A percentile compares a stretch with the other conserved stretches of the same genome.
Evolutionary conservation across 345 rosid genomes (phyloP).

Genomic region (Fremontodendron californicum): DNA sequence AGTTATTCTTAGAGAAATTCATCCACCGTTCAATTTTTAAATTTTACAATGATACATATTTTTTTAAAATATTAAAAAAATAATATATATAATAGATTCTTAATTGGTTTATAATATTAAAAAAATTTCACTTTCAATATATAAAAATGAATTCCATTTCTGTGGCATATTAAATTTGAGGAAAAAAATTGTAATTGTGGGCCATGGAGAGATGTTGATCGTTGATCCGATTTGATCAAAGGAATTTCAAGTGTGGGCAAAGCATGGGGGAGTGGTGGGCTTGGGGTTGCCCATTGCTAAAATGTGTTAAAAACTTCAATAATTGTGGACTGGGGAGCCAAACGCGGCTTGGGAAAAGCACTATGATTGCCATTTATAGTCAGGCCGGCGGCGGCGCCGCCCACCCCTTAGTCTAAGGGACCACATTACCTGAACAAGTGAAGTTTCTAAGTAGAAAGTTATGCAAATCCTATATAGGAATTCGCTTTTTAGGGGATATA

Average conservation of each 20-base stretch:
- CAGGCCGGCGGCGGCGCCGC: neutral
- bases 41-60: too few relatives aligned
- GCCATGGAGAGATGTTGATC: neutral
- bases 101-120: too few relatives aligned
- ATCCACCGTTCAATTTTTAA: too few relatives aligned
- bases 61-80: too few relatives aligned
- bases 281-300: neutral
- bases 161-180: neutral
- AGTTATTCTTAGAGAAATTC: neutral
- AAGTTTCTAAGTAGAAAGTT: too few relatives aligned
- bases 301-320: neutral
- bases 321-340: neutral
- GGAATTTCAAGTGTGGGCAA: neutral
- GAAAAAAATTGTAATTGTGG: neutral
- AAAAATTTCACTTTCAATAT: too few relatives aligned
- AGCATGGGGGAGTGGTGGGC: neutral
- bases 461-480: too few relatives aligned
- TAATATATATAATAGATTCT: too few relatives aligned
- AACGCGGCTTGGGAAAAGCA: neutral
- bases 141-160: too few relatives aligned
- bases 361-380: neutral
- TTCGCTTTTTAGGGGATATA: too few relatives aligned
- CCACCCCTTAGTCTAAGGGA: too few relatives aligned
- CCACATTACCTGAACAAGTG: neutral
- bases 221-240: slow-evolving; percentile 1